Evolutionary conservation across 2,329 filamentous ascomycete species (phyloP), one percentile per base, ranked within the genome.

Genomic region (Ophiostoma angusticollis): DNA sequence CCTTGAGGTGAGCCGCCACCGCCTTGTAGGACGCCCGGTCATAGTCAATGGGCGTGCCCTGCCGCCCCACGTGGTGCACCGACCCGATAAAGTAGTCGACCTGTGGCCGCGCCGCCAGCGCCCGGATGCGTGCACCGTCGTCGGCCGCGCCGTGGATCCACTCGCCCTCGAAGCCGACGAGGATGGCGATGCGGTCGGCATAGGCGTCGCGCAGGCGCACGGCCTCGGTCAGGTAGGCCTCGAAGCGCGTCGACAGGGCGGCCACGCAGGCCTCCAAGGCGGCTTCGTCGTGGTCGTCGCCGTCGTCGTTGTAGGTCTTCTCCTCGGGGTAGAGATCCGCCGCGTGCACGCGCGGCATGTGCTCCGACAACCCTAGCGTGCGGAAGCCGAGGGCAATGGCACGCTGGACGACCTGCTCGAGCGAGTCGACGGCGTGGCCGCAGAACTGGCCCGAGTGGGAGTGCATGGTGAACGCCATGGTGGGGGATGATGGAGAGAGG

Each of bases 381-480:
- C 77, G 74, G 71, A 93, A 91, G 31, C 81, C 79, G 45, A 80
- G 70, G 34, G 68, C 60, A 49, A 96, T 84, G 47, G 89, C 89
- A 11, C 78, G 72, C 53, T 78, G 72, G 50, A 96, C 67, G 35
- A 96, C 74, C 48, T 85, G 78, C 58, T 96, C 89, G 9, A 98
- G 72, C 16, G 76, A 71, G 56, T 93, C 77, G 55, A 80, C 77
- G 36, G 91, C 91, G 64, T 98, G 91, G 50, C 80, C 76, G 64
- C 91, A 98, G 66, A 98, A 98, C 58, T 98, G 84, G 47, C 91
- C 91, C 27, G 91, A 96, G 63, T 98, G 91, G 54, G 85, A 93
- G 61, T 98, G 91, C 67, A 96, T 93, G 5, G 91, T 93, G 64
- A 93, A 94, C 2, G 89, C 87, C 91, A 96, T 96, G 13, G 31